A percentile compares a stretch with the other conserved stretches of the same genome.
Evolutionary conservation across 1,284 basidiomycete genomes (phyloP).

Genomic region (Ustilago bromivora): DNA sequence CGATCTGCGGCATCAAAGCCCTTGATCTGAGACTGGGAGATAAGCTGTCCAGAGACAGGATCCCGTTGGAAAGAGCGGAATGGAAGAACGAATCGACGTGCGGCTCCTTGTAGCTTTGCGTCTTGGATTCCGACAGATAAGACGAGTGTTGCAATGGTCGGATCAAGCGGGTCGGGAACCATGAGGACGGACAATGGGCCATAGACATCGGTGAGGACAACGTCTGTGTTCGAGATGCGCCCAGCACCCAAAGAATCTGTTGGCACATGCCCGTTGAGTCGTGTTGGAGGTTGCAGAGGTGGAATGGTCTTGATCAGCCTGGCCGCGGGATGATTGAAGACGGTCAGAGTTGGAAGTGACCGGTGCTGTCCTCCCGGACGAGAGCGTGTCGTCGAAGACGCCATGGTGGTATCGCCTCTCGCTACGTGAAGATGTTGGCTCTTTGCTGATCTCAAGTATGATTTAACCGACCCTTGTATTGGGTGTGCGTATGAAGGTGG

Average conservation of each 20-base stretch:
- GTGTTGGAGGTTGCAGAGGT: constrained; percentile 21
- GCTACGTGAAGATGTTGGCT: too few species aligned
- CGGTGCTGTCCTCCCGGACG: constrained; percentile 2
- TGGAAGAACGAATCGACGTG: constrained; percentile 45
- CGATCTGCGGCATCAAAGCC: constrained; percentile 41
- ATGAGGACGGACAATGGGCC: constrained; percentile 44
- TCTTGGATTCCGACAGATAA: constrained; percentile 38
- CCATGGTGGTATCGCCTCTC: background rate
- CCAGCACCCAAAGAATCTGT: constrained; percentile 38
- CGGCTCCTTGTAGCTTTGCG: constrained; percentile 22
- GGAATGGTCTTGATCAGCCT: constrained; percentile 53
- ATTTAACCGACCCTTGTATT: background rate
- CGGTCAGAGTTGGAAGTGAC: constrained; percentile 33
- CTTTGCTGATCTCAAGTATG: background rate
- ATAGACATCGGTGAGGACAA: constrained; percentile 40
- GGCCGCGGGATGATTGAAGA: constrained; percentile 49
- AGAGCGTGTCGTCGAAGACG: background rate
- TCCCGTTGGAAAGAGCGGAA: constrained; percentile 49
- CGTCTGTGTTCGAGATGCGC: constrained; percentile 18
- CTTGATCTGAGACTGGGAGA: constrained; percentile 23
- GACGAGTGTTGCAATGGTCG: constrained; percentile 49
- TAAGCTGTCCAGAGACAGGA: constrained; percentile 18
- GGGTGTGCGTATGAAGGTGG: background rate
- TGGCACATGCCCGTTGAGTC: constrained; percentile 43
- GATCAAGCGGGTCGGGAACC: constrained; percentile 42